Evolutionary conservation across 2,329 filamentous ascomycete genomes (phyloP), one percentile per base, ranked within the genome.

Genomic region (Moelleriella libera): DNA sequence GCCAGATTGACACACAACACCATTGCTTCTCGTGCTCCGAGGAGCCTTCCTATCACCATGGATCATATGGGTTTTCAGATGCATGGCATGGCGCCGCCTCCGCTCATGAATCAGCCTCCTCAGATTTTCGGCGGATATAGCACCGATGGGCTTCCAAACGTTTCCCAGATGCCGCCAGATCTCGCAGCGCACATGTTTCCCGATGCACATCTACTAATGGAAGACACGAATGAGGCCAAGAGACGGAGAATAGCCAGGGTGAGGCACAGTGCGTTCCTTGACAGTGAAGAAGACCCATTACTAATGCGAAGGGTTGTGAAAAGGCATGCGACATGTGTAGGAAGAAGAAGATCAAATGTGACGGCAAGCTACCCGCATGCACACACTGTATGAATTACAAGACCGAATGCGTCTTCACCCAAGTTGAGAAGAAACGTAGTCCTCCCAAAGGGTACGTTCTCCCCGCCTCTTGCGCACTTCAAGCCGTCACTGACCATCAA

Each of bases 351-450:
- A 92, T 97, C 68, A 97, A 97, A 69, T 97, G 90, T 66, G 92
- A 97, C 62, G 90, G 92, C 55, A 95, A 94, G 68, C 80, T 94
- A 67, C 90, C 92, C 39, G 82, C 88, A 51, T 98, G 92, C 67
- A 89, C 87, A 6, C 92, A 97, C 67, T 98, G 90, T 65, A 84
- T 85, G 63, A 97, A 96, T 65, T 96, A 96, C 72, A 96, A 96
- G 74, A 96, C 89, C 5, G 88, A 95, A 58, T 98, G 90, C 64
- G 79, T 95, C 56, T 97, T 97, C 62, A 97, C 92, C 1, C 88
- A 95, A 63, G 89, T 97, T 39, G 92, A 98, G 70, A 98, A 98
- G 80, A 98, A 98, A 75, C 79, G 92, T 50, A 92, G 85, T 64
- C 90, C 92, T 47, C 92, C 90, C 1, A 98, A 97, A 73, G 90